phyloP scores from a whole-genome alignment of 768 basidiomycete species.

The Mycena galericulata region DNA sequence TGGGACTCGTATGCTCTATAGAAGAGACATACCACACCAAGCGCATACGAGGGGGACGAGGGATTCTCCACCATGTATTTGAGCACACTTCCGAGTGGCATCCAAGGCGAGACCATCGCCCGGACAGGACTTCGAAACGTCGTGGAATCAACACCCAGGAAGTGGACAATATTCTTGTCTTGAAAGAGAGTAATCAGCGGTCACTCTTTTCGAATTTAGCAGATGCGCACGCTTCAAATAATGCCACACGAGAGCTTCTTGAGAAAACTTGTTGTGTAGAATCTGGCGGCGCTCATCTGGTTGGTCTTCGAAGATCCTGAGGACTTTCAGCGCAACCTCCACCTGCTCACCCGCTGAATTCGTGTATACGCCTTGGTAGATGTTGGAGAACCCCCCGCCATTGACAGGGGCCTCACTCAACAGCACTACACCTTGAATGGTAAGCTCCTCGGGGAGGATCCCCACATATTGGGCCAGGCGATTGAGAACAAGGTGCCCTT shows the following conservation, averaged over 20 bases:
- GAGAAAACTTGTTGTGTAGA: not conserved
- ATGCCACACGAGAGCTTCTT: constrained; percentile 10
- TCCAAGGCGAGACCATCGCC: constrained; percentile 18
- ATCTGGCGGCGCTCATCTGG: not conserved
- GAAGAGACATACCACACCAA: no score
- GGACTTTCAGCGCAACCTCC: constrained; percentile 7
- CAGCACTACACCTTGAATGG: not conserved
- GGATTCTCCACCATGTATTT: not conserved
- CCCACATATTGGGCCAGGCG: not conserved
- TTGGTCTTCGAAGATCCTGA: constrained; percentile 7
- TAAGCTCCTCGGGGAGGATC: constrained; percentile 5
- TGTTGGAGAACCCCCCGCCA: not conserved
- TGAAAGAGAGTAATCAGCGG: no score
- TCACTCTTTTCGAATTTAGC: no score
- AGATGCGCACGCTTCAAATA: not conserved
- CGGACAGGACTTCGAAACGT: not conserved
- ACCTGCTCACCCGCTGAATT: not conserved
- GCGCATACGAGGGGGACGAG: no score
- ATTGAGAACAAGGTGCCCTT: not conserved
- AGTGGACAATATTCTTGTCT: not conserved
- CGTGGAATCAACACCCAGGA: not conserved
- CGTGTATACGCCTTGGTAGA: constrained; percentile 1
- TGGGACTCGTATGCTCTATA: no score
- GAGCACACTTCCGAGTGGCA: not conserved
- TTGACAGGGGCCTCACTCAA: not conserved